Evolutionary conservation across 2,329 filamentous ascomycete species (phyloP).

Genomic region (Trichoderma arundinaceum): DNA sequence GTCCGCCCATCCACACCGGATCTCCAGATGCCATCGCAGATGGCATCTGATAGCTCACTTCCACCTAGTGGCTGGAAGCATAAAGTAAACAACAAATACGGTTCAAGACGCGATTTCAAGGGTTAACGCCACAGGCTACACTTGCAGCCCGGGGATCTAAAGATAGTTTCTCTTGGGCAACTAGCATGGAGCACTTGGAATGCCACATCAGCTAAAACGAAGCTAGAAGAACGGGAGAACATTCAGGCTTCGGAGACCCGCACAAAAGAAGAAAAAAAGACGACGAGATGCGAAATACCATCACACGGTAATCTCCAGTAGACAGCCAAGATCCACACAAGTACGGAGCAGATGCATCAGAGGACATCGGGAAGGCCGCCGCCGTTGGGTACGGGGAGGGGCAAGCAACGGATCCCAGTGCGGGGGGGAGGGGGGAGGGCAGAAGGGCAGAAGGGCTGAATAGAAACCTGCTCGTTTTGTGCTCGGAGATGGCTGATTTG

Average conservation of each 20-base stretch:
- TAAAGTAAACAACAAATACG: conserved; percentile 11
- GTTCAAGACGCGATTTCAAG: conserved; percentile 2
- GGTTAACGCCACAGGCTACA: conserved; percentile 24
- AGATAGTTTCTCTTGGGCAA: conserved; percentile 15
- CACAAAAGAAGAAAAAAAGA: conserved; percentile 23
- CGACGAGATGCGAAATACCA: conserved; percentile 17
- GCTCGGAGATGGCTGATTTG: neutral
- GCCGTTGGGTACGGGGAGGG: conserved; percentile 21
- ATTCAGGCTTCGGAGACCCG: conserved; percentile 24
- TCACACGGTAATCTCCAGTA: conserved; percentile 30
- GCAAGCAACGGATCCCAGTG: conserved; percentile 9
- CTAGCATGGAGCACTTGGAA: neutral
- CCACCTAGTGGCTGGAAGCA: conserved; percentile 6
- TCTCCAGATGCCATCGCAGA: conserved; percentile 10
- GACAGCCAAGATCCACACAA: conserved; percentile 26
- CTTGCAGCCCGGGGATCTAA: conserved; percentile 25
- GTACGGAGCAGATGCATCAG: conserved; percentile 10
- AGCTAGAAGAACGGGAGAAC: conserved; percentile 26
- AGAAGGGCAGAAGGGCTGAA: neutral
- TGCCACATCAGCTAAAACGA: conserved; percentile 19
- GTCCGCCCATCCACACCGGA: neutral
- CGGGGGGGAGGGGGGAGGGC: conserved; percentile 1
- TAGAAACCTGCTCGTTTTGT: no score
- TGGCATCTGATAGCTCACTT: conserved; percentile 13
- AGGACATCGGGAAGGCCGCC: conserved; percentile 25